These are phyloP conservation scores for Pyronema domesticum DNA, from an alignment of 495 filamentous ascomycete species.

Conservation along the genomic window DNA sequence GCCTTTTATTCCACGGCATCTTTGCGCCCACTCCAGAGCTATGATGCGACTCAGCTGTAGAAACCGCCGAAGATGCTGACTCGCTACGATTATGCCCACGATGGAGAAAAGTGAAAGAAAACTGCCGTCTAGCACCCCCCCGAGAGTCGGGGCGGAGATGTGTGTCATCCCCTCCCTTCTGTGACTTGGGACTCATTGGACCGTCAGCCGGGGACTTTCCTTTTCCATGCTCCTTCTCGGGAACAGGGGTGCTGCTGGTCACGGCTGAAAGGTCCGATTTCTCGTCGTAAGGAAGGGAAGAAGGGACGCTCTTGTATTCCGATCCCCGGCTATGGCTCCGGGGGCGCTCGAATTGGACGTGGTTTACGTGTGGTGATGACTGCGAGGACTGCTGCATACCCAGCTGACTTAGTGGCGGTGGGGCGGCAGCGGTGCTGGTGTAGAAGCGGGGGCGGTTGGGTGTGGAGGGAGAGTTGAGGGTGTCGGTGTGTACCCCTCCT, in stretches of 20 bases:
- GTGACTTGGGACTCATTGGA: too few relatives aligned
- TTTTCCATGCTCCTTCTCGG: too few relatives aligned
- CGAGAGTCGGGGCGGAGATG: constrained; percentile 16
- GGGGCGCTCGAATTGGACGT: constrained; percentile 28
- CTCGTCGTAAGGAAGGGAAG: too few relatives aligned
- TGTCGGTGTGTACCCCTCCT: too few relatives aligned
- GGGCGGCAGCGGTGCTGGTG: constrained; percentile 3
- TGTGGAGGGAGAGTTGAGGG: neutral
- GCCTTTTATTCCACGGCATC: constrained; percentile 1
- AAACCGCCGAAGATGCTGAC: constrained; percentile 8
- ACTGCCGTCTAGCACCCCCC: constrained; percentile 52
- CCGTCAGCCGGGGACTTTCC: too few relatives aligned
- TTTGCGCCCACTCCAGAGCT: neutral
- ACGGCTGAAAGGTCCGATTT: too few relatives aligned
- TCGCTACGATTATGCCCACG: constrained; percentile 8
- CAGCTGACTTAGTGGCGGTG: neutral
- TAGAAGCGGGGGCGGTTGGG: neutral
- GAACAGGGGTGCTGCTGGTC: too few relatives aligned
- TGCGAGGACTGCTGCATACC: constrained; percentile 3
- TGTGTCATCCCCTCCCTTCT: too few relatives aligned
- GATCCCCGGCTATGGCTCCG: too few relatives aligned
- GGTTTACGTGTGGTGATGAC: constrained; percentile 11
- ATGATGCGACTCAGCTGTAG: constrained; percentile 5
- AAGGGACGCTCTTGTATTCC: too few relatives aligned
- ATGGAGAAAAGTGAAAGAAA: constrained; percentile 75